Conservation (phyloP, 768 basidiomycete genomes). For the Porpolomopsis calyptriformis region DNA sequence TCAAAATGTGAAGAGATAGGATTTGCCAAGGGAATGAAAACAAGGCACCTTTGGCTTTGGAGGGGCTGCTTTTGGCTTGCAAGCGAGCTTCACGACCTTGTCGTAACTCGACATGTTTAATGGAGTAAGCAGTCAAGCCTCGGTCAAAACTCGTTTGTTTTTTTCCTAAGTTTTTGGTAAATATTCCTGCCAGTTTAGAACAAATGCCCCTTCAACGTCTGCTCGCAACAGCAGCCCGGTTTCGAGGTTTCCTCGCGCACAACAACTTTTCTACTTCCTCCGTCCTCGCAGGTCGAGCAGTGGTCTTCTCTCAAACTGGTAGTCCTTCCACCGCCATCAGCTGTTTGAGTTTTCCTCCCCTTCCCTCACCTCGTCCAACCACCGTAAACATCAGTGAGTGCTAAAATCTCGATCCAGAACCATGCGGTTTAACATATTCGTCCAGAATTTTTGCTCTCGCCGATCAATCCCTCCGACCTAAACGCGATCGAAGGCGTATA, state of each 20-base stretch:
- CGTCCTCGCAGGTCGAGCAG: conserved; percentile 39
- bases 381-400: conserved; percentile 43
- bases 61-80: conserved; percentile 92
- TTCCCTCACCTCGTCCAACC: conserved; percentile 42
- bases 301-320: conserved; percentile 54
- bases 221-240: no score
- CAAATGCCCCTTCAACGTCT: no score
- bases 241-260: neutral
- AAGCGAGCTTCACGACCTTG: conserved; percentile 92
- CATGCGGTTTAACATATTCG: neutral
- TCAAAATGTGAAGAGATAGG: neutral
- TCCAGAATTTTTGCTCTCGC: conserved; percentile 48
- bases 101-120: conserved; percentile 64
- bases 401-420: neutral
- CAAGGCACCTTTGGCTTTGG: conserved; percentile 82
- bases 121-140: neutral
- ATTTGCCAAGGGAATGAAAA: conserved; percentile 1
- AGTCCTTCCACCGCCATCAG: conserved; percentile 51
- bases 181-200: no score
- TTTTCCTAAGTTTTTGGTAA: no score
- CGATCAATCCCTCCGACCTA: conserved; percentile 75
- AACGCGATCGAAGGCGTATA: conserved; percentile 81
- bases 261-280: conserved; percentile 22
- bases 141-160: no score
- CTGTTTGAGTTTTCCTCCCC: conserved; percentile 38